phyloP scores from a whole-genome alignment of 345 rosid species.

The Aegle marmelos region DNA sequence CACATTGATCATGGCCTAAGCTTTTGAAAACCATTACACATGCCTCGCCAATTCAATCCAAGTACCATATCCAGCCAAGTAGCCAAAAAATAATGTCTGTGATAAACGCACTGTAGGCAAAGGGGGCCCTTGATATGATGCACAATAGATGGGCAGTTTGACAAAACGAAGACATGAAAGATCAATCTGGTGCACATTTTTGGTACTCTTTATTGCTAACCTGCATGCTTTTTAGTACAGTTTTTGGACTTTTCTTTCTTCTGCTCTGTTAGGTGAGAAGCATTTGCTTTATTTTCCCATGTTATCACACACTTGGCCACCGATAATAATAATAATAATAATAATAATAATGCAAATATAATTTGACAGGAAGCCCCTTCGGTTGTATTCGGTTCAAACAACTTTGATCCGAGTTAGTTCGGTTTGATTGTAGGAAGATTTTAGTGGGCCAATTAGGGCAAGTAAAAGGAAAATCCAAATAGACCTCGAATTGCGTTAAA shows the following conservation, averaged over 20 bases:
- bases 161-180: constrained; percentile 29
- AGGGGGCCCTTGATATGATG: constrained; percentile 35
- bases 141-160: constrained; percentile 26
- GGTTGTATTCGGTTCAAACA: neutral
- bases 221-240: constrained; percentile 28
- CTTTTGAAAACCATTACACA: constrained; percentile 7
- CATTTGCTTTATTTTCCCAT: constrained; percentile 16
- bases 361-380: neutral
- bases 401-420: neutral
- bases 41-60: constrained; percentile 15
- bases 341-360: constrained; percentile 15
- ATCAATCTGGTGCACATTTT: constrained; percentile 21
- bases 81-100: constrained; percentile 15
- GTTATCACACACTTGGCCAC: constrained; percentile 18
- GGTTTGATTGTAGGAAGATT: no score
- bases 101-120: constrained; percentile 1
- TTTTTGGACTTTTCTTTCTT: constrained; percentile 20
- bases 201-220: constrained; percentile 19
- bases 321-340: constrained; percentile 10
- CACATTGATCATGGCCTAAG: constrained; percentile 14
- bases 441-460: neutral
- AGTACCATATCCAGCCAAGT: constrained; percentile 8
- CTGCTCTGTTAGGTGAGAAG: constrained; percentile 29
- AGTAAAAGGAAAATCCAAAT: neutral
- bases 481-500: neutral